These are phyloP conservation scores for Stipa capillata DNA, from an alignment of 176 grass and related monocot genomes.

Conservation along the genomic window DNA sequence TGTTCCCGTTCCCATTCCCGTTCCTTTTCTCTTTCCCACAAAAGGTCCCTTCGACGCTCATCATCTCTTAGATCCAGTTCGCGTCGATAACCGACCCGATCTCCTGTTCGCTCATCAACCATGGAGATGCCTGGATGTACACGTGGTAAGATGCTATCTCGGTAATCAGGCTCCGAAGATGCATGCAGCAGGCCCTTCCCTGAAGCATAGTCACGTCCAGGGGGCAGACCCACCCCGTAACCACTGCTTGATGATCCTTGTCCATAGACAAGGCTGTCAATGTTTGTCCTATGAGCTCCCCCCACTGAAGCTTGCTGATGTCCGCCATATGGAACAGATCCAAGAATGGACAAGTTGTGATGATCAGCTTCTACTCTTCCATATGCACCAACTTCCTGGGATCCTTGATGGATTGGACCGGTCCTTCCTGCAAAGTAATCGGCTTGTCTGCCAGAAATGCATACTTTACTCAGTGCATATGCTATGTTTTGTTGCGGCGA, in stretches of 20 bases:
- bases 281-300: conserved; percentile 48
- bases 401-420: conserved; percentile 57
- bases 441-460: conserved; percentile 99
- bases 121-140: conserved; percentile 37
- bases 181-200: conserved; percentile 32
- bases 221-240: conserved; percentile 45
- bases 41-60: conserved; percentile 41
- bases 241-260: conserved; percentile 26
- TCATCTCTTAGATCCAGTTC: conserved; percentile 58
- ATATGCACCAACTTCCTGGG: conserved; percentile 61
- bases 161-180: conserved; percentile 30
- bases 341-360: conserved; percentile 50
- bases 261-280: conserved; percentile 34
- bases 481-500: conserved; percentile 31
- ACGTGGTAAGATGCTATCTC: conserved; percentile 18
- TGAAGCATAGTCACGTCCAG: conserved; percentile 48
- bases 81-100: conserved; percentile 17
- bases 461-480: conserved; percentile 69
- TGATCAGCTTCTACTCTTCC: conserved; percentile 71
- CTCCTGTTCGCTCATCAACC: conserved; percentile 39
- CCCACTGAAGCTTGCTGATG: conserved; percentile 66
- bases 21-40: conserved; percentile 39
- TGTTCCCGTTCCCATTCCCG: conserved; percentile 31
- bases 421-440: conserved; percentile 89
- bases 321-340: conserved; percentile 63